Evolutionary conservation across 2,329 filamentous ascomycete genomes (phyloP), one percentile per base, ranked within the genome.

Genomic region (Aspergillus glaucus): DNA sequence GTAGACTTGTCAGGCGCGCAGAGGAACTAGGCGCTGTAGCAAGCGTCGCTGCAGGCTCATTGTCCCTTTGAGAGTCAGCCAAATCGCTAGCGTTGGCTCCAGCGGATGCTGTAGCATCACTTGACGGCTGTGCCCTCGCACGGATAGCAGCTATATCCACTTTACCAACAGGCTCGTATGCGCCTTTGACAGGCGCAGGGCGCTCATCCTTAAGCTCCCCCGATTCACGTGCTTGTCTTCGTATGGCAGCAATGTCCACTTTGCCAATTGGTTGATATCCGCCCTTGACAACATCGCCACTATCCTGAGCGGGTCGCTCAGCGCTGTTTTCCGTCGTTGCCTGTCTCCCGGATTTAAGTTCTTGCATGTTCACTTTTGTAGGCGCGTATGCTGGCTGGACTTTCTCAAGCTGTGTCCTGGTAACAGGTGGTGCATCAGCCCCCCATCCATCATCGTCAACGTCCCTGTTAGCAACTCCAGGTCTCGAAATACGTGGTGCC

Each of bases 131-230:
- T 5, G 89, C 86, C 68, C 82, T 86, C 19, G 92, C 86, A 55
- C 88, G 83, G 63, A 98, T 96, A 19, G 92, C 91, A 40, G 88
- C 88, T 69, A 98, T 97, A 59, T 98, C 93, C 8, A 98, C 92
- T 72, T 96, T 97, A 43, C 93, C 93, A 17, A 97, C 78, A 2
- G 93, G 93, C 68, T 97, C 87, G 64, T 98, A 98, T 21, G 91
- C 81, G 39, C 93, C 93, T 71, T 95, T 97, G 17, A 97, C 88
- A 4, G 83, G 80, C 1, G 86, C 81, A 3, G 93, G 93, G 48
- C 90, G 79, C 57, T 95, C 87, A 62, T 96, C 89, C 42, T 79
- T 65, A 9, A 64, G 9, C 22, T 64, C 55, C 7, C 79, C 69
- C 67, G 76, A 60, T 75, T 84, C 75, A 77, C 84, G 63, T 72